Evolutionary conservation across 176 grass and related monocot species (phyloP), one percentile per base, ranked within the genome.

Genomic region (Triticum turgidum): DNA sequence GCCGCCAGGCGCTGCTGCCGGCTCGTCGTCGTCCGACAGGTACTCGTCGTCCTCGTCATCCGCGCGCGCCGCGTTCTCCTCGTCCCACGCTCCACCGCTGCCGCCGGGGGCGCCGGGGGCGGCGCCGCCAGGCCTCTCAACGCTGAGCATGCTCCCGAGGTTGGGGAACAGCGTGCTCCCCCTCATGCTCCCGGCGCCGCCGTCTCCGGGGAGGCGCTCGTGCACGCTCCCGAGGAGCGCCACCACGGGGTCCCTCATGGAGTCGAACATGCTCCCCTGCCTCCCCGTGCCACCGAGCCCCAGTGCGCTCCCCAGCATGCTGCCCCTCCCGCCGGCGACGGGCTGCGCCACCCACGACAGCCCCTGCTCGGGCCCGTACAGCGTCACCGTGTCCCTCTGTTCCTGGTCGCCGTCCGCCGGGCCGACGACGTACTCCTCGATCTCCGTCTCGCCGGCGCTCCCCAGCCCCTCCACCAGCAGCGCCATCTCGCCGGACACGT

Each of bases 401-500:
- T 84, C 89, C 33, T 81, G 86, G 7, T 29, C 79, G 14, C 73
- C 69, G 22, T 74, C 82, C 11, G 78, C 84, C 1, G 93, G 88
- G 0, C 91, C 89, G 1, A 98, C 84, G 24, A 98, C 87, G 59
- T 95, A 98, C 79, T 94, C 93, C 86, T 98, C 96, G 14, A 98
- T 95, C 8, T 77, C 64, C 4, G 93, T 98, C 10, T 95, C 91
- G 11, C 69, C 78, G 33, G 79, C 18, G 59, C 69, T 87, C 20
- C 88, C 93, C 5, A 98, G 83, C 7, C 96, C 96, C 27, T 98
- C 91, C 3, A 98, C 88, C 17, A 95, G 82, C 18, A 95, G 91
- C 13, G 91, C 96, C 96, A 98, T 91, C 89, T 98, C 91, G 29
- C 86, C 88, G 73, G 90, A 89, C 18, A 94, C 91, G 80, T 98